A percentile compares a stretch with the other conserved stretches of the same genome.
These are phyloP conservation scores for Akebia trifoliata DNA, from an alignment of 164 flowering plant species.

Conservation along the genomic window DNA sequence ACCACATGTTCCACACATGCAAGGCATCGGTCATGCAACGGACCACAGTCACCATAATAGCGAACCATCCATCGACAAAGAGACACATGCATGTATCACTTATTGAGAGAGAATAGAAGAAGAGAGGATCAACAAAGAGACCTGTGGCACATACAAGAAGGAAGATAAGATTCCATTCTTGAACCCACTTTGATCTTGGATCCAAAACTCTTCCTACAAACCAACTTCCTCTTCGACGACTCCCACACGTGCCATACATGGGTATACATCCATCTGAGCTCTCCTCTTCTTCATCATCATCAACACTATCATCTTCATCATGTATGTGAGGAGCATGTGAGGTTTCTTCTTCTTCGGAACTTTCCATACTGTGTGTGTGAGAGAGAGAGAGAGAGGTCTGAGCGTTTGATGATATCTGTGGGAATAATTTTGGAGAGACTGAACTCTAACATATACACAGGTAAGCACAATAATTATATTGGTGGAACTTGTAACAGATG, in stretches of 20 bases:
- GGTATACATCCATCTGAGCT: background rate
- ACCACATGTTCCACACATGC: constrained; percentile 88
- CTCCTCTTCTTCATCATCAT: constrained; percentile 14
- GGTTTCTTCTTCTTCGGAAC: constrained; percentile 5
- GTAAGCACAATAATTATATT: too few species aligned
- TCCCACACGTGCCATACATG: background rate
- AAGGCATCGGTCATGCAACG: constrained; percentile 85
- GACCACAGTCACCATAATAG: constrained; percentile 73
- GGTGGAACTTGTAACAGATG: too few species aligned
- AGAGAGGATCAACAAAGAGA: constrained; percentile 81
- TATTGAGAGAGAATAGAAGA: constrained; percentile 83
- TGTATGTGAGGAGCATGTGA: background rate
- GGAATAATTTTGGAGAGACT: too few species aligned
- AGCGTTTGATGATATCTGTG: too few species aligned
- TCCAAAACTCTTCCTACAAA: constrained; percentile 30
- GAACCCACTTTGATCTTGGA: constrained; percentile 68
- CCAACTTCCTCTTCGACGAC: constrained; percentile 15
- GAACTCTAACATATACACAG: too few species aligned
- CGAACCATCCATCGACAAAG: constrained; percentile 92
- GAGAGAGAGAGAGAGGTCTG: background rate
- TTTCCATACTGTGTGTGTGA: too few species aligned
- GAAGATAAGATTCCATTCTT: constrained; percentile 81
- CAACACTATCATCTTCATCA: constrained; percentile 13
- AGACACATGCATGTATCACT: constrained; percentile 77
- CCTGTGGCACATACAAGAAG: constrained; percentile 74